Evolutionary conservation across 257 asterid species (phyloP).

Genomic region (Asclepias syriaca): DNA sequence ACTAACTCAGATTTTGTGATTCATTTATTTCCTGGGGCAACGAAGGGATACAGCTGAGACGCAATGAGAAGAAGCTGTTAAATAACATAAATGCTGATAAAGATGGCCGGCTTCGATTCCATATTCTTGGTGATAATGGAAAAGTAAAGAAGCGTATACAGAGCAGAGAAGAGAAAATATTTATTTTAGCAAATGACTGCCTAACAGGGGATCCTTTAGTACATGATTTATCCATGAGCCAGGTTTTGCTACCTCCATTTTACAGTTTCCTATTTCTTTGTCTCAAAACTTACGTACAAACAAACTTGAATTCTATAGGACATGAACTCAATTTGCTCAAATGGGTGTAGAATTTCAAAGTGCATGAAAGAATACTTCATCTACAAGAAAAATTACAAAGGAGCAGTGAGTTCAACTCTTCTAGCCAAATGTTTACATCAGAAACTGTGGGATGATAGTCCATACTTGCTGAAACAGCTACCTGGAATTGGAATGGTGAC

Average conservation of each 20-base stretch:
- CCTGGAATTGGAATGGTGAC: slow-evolving; percentile 99
- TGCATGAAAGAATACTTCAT: slow-evolving; percentile 93
- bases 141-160: slow-evolving; percentile 86
- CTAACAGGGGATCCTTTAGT: slow-evolving; percentile 88
- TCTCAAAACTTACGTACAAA: slow-evolving; percentile 11
- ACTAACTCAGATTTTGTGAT: slow-evolving; percentile 14
- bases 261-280: slow-evolving; percentile 10
- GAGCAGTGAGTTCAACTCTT: slow-evolving; percentile 64
- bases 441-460: slow-evolving; percentile 91
- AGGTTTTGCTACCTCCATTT: slow-evolving; percentile 47
- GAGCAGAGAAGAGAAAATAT: slow-evolving; percentile 91
- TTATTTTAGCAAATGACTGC: slow-evolving; percentile 88
- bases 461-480: slow-evolving; percentile 89
- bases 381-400: slow-evolving; percentile 71
- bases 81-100: slow-evolving; percentile 83
- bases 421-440: slow-evolving; percentile 81
- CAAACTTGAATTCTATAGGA: slow-evolving; percentile 43
- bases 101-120: slow-evolving; percentile 90
- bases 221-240: slow-evolving; percentile 87
- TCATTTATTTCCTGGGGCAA: slow-evolving; percentile 26
- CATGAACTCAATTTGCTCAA: slow-evolving; percentile 71
- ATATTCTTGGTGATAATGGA: slow-evolving; percentile 75
- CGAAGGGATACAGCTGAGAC: slow-evolving; percentile 97
- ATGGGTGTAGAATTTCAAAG: slow-evolving; percentile 89
- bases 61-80: slow-evolving; percentile 86